Conservation (phyloP, 371 early-diverging fungal genomes). For the Mucor piriformis region DNA sequence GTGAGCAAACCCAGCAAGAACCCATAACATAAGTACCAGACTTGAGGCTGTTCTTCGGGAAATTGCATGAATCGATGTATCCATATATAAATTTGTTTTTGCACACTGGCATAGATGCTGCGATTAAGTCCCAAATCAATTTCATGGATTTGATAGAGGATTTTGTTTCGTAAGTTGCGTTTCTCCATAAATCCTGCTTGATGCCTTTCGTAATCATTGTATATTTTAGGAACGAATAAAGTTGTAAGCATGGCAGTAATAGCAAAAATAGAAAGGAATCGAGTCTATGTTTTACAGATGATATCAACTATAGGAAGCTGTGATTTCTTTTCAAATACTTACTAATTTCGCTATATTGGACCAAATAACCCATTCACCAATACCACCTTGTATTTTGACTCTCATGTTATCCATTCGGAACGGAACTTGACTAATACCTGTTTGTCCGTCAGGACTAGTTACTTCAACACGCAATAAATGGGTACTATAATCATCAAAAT, state of each 20-base stretch:
- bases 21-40: slow-evolving; percentile 48
- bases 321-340: slow-evolving; percentile 10
- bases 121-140: slow-evolving; percentile 24
- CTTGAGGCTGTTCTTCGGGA: slow-evolving; percentile 27
- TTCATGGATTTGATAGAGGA: slow-evolving; percentile 33
- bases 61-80: slow-evolving; percentile 35
- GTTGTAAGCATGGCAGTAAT: slow-evolving; percentile 24
- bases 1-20: slow-evolving; percentile 51
- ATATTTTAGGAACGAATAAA: slow-evolving; percentile 42
- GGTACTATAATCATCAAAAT: slow-evolving; percentile 63
- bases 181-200: background rate
- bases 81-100: slow-evolving; percentile 37
- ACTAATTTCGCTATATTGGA: slow-evolving; percentile 55
- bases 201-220: slow-evolving; percentile 18
- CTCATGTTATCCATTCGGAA: slow-evolving; percentile 72
- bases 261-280: slow-evolving; percentile 28
- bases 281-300: slow-evolving; percentile 17
- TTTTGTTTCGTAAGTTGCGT: slow-evolving; percentile 9
- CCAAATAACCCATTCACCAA: slow-evolving; percentile 80
- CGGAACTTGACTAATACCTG: slow-evolving; percentile 36
- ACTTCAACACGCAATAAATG: slow-evolving; percentile 68
- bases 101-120: slow-evolving; percentile 19
- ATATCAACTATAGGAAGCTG: background rate
- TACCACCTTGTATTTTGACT: slow-evolving; percentile 61
- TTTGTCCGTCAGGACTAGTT: slow-evolving; percentile 54